Base-by-base conservation (phyloP, 768 basidiomycete species). In the Lentinula edodes region DNA sequence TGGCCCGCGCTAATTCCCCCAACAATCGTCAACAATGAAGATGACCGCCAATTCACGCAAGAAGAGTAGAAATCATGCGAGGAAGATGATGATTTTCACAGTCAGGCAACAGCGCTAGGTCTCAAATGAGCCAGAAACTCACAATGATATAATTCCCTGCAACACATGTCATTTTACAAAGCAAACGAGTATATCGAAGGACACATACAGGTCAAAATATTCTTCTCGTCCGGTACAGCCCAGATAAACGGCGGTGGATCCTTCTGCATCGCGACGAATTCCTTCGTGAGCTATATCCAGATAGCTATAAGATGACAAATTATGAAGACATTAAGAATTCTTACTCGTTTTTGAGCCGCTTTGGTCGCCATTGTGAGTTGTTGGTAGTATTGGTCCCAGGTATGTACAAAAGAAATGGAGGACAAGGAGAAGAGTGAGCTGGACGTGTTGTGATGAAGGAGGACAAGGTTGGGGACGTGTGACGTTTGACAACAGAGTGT, bases 141-240 rank as follows among this genome's bases (percentile, higher is more conserved):
- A 96, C 95, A 72, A 97, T 91, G 72, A 97, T 87, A 75, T 85
- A 98, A 74, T 97, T 93, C 95, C 95, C 95, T 97, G 66, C 18
- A 62, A 51, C 45, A 10, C 28, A 4, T 20, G 58, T 52, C 57
- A 58, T 34, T 54, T 62, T 57, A 18, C 16, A 39, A 13, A 58
- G 9, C 20, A 18, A 32, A 53, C 20, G 3, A 42, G 10, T 38
- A 34, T 34, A 53, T 60, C 39, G 4, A 56, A 36, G 4, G 52
- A 15, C 16, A 81, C 94, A 75, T 72, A 97, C 95, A 98, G 60
- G 85, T 94, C 55, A 98, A 74, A 67, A 98, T 95, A 73, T 98
- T 96, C 87, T 95, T 95, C 83, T 98, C 96, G 68, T 97, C 95
- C 13, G 96, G 96, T 35, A 83, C 83, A 42, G 96, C 95, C 89